Base-by-base conservation (phyloP, 495 filamentous ascomycete species). In the Aspergillus avenaceus region DNA sequence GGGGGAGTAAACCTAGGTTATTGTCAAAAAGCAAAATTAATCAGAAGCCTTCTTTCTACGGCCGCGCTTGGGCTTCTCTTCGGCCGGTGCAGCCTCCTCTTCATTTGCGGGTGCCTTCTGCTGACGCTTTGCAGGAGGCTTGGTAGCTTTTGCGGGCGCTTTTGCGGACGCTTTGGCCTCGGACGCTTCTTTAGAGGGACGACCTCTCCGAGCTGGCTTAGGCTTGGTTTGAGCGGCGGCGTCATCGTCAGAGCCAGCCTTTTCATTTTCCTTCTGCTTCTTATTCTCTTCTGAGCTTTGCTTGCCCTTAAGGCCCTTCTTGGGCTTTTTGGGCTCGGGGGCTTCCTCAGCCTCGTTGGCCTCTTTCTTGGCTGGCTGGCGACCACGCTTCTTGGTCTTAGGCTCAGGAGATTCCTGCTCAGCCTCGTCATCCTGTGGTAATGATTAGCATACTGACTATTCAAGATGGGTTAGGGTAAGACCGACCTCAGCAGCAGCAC, bases 341-440 rank as follows among this genome's bases (percentile, higher is more conserved):
- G 60, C 53, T 42, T 47, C 29, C 24, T 62, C 64, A 8, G 28
- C 9, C 18, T 70, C 63, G 19, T 61, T 54, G 13, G 62, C 56
- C 5, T 60, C 55, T 1, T 62, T 55, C 13, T 70, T 55, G 41
- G 58, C 18, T 63, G 64, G 45, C 55, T 63, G 45, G 55, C 70
- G 62, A 50, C 68, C 58, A 49, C 74, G 67, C 59, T 76, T 72
- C 65, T 75, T 80, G 41, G 53, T 7, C 26, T 59, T 55, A 37
- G 46, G 34, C 34, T 38, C 26, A 34, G 56, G 6, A 34, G 72
- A 63, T 14, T 70, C 57, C 32, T 60, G 66, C 1, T 71, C 63
- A 11, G 66, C 64, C 5, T 71, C 54, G 25, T 54, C 48, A 6
- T 53, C 22, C 60, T 52, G 24, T 36, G 43, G 21, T 53, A 45